Base-by-base conservation (phyloP, 1,284 basidiomycete genomes). In the Termitomyces sp. region DNA sequence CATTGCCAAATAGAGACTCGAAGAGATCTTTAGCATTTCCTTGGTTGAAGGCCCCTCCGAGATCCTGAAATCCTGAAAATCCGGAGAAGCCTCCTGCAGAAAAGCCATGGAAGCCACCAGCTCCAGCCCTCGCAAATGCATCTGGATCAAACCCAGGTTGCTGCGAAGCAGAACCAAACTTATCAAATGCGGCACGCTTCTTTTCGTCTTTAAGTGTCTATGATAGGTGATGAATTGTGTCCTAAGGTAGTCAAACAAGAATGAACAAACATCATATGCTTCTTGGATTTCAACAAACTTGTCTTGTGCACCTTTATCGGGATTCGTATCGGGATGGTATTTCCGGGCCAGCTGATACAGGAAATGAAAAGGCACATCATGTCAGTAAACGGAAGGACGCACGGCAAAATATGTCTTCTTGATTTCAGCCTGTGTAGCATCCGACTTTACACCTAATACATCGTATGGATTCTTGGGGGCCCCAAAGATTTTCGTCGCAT, bases 341-440 rank as follows among this genome's bases (percentile, higher is more conserved):
- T 98, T 97, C 59, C 97, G 91, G 30, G 97, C 97, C 60, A 99
- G 88, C 92, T 98, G 59, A 54, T 53, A 46, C 50, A 64, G 26
- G 50, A 53, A 44, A 53, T 49, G 36, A 38, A 38, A 28, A 30
- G 34, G 39, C 28, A 24, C 40, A 50, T 55, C 44, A 34, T 40
- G 40, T 54, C 54, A 30, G 57, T 69, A 59, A 43, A 57, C 86
- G 65, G 36, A 57, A 70, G 56, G 60, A 45, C 89, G 65, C 68
- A 95, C 95, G 64, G 87, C 81, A 70, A 98, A 99, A 72, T 99
- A 99, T 1, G 84, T 82, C 72, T 97, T 96, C 81, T 99, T 99
- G 67, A 99, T 98, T 62, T 99, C 94, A 42, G 88, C 83, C 17
- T 85, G 69, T 26, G 84, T 80, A 44, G 96, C 91, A 70, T 95